phyloP scores from a whole-genome alignment of 2,329 filamentous ascomycete genomes.

The Alternaria arborescens region DNA sequence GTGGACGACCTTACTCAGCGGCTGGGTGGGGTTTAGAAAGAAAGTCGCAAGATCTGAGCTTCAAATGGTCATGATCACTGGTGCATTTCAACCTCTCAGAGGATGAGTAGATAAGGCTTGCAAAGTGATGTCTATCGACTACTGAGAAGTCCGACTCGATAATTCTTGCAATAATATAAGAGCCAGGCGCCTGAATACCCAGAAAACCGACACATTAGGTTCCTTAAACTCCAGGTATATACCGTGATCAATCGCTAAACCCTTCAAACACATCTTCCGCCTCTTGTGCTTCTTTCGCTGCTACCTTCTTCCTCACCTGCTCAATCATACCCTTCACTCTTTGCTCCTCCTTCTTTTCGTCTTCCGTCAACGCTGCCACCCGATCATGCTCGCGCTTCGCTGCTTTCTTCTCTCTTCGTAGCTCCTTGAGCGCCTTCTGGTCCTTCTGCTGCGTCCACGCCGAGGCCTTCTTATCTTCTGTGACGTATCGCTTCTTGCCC shows the following conservation, averaged over 20 bases:
- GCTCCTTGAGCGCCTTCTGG: conserved; percentile 41
- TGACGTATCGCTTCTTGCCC: conserved; percentile 38
- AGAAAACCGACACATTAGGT: background rate
- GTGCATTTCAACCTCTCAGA: background rate
- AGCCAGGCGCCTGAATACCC: background rate
- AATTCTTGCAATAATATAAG: background rate
- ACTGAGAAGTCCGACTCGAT: background rate
- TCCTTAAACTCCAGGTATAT: background rate
- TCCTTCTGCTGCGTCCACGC: conserved; percentile 52
- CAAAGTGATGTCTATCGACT: background rate
- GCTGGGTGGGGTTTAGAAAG: background rate
- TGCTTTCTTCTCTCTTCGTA: conserved; percentile 46
- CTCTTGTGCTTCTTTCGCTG: conserved; percentile 34
- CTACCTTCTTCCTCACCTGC: conserved; percentile 38
- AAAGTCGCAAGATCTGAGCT: background rate
- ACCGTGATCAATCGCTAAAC: conserved; percentile 39
- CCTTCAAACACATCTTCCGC: conserved; percentile 46
- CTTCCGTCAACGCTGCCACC: conserved; percentile 35
- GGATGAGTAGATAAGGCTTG: background rate
- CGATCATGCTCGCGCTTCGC: conserved; percentile 43
- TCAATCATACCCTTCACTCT: conserved; percentile 43
- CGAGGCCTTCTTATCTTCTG: conserved; percentile 37
- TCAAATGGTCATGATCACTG: background rate
- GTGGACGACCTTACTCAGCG: background rate
- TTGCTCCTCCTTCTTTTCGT: conserved; percentile 47